Percentiles rank a stretch among this genome's conserved stretches.
These are phyloP conservation scores for Colletotrichum scovillei DNA, from an alignment of 2,329 filamentous ascomycete genomes.

Conservation along the genomic window DNA sequence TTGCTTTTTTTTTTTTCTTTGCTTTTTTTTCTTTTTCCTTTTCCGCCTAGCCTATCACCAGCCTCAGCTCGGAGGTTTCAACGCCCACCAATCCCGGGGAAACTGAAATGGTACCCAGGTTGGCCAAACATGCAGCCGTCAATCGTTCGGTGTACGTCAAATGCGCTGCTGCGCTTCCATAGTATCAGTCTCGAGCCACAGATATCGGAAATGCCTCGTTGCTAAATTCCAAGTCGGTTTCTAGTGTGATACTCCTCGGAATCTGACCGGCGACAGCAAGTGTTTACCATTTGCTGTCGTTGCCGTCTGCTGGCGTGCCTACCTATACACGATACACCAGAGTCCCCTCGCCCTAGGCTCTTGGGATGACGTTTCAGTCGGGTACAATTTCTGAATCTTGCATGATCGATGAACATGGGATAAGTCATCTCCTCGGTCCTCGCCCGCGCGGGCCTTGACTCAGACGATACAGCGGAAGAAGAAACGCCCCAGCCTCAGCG, in stretches of 20 bases:
- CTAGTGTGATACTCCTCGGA: not conserved
- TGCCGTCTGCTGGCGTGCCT: not conserved
- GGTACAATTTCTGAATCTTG: not conserved
- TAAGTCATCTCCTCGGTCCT: not conserved
- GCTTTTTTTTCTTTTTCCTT: no score
- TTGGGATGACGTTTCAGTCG: slow-evolving; percentile 5
- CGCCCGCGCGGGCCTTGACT: not conserved
- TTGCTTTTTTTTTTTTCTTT: no score
- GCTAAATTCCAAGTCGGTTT: not conserved
- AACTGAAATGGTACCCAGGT: not conserved
- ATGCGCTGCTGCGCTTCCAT: not conserved
- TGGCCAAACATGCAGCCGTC: not conserved
- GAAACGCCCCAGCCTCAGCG: not conserved
- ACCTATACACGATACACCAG: not conserved
- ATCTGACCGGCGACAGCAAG: not conserved
- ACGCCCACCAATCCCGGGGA: not conserved
- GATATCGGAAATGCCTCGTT: not conserved
- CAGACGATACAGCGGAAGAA: not conserved
- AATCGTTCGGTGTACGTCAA: not conserved
- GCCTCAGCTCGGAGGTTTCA: not conserved
- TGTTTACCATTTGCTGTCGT: not conserved
- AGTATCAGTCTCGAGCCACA: not conserved
- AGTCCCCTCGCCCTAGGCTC: not conserved
- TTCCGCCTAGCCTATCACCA: not conserved
- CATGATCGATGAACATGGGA: not conserved